phyloP scores from a whole-genome alignment of 1,284 basidiomycete genomes.

The Irpex lacteus region DNA sequence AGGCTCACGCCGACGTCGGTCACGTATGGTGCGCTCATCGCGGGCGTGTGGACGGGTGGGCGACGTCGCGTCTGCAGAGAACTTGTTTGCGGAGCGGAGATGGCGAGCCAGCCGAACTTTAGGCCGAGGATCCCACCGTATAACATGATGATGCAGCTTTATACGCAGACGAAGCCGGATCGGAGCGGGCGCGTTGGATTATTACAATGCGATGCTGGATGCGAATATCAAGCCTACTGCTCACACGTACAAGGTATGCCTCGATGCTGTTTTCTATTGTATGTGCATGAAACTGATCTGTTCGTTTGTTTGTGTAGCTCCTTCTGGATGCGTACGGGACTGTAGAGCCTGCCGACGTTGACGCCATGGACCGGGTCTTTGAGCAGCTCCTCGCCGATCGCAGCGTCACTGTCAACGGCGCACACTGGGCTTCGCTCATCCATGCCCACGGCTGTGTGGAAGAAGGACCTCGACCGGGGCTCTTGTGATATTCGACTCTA shows the following conservation, averaged over 20 bases:
- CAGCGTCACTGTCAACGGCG: conserved; percentile 67
- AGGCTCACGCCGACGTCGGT: conserved; percentile 77
- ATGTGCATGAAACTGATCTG: neutral
- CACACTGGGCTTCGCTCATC: conserved; percentile 92
- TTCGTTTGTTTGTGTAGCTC: conserved; percentile 51
- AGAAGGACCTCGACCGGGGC: conserved; percentile 80
- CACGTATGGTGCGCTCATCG: conserved; percentile 95
- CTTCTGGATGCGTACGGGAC: conserved; percentile 90
- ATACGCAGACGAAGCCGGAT: conserved; percentile 86
- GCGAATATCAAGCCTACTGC: conserved; percentile 74
- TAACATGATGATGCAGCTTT: conserved; percentile 99
- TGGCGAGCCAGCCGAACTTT: conserved; percentile 75
- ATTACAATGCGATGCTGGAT: conserved; percentile 68
- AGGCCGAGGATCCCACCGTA: conserved; percentile 89
- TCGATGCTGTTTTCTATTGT: no score
- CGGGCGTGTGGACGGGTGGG: conserved; percentile 94
- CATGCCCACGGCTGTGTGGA: conserved; percentile 85
- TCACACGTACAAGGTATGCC: conserved; percentile 88
- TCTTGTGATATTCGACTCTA: conserved; percentile 76
- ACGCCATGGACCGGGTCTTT: conserved; percentile 76
- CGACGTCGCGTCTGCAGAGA: conserved; percentile 81
- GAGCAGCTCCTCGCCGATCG: conserved; percentile 50
- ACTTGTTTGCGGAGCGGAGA: conserved; percentile 86
- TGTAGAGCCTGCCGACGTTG: conserved; percentile 82
- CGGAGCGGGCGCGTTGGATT: conserved; percentile 72